phyloP scores from a whole-genome alignment of 1,139 yeast species.

The Geotrichum europaeum region DNA sequence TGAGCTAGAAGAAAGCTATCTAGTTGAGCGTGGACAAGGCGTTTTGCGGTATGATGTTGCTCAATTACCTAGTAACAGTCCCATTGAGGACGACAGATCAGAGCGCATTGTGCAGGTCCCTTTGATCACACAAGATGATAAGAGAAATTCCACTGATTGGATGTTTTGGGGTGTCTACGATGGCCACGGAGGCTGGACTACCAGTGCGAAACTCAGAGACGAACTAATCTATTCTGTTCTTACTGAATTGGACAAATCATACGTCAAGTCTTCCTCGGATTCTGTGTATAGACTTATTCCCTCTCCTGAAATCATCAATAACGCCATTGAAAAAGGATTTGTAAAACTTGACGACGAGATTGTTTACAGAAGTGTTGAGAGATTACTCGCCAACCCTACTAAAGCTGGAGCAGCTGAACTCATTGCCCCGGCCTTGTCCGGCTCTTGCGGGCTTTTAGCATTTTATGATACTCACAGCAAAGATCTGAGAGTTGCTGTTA shows the following conservation, averaged over 20 bases:
- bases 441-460: slow-evolving; percentile 85
- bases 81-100: slow-evolving; percentile 89
- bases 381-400: slow-evolving; percentile 55
- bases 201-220: slow-evolving; percentile 76
- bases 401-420: slow-evolving; percentile 62
- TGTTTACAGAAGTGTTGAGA: slow-evolving; percentile 67
- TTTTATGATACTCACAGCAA: slow-evolving; percentile 75
- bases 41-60: slow-evolving; percentile 84
- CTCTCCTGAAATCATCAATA: slow-evolving; percentile 62
- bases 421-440: slow-evolving; percentile 89
- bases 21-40: slow-evolving; percentile 79
- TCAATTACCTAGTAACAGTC: slow-evolving; percentile 85
- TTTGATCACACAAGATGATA: slow-evolving; percentile 30
- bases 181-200: slow-evolving; percentile 96
- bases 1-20: slow-evolving; percentile 71
- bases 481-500: slow-evolving; percentile 78
- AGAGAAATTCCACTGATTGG: slow-evolving; percentile 61
- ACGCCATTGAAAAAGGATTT: slow-evolving; percentile 77
- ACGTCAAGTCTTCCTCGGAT: slow-evolving; percentile 38
- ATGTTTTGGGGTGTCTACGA: slow-evolving; percentile 94
- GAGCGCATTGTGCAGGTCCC: slow-evolving; percentile 85
- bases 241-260: slow-evolving; percentile 63
- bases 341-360: slow-evolving; percentile 78
- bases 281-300: slow-evolving; percentile 48
- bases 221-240: slow-evolving; percentile 70